Base-by-base conservation (phyloP, 495 filamentous ascomycete genomes). In the Hypoxylon cercidicola region DNA sequence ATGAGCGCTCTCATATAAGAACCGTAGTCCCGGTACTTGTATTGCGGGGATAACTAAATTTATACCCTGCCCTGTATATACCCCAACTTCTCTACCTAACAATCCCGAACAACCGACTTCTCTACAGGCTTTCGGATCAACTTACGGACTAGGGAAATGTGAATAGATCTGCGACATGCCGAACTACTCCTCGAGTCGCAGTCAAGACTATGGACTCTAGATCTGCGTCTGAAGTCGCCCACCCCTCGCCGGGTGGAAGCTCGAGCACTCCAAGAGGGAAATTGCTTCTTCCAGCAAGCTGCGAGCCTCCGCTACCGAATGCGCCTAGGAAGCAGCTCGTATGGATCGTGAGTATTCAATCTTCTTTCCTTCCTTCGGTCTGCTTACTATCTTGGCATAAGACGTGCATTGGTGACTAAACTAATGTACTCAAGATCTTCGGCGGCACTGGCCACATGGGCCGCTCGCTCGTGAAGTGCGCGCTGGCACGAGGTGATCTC, bases 401-500 rank as follows among this genome's bases (percentile, higher is more conserved):
- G 34, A 35, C 2, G 52, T 30, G 11, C 19, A 34, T 57, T 15
- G 8, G 9, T 37, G 21, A 66, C 35, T 54, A 53, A 48, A 30
- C 18, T 1, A 46, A 54, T 21, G 32, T 25, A 10, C 9, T 1
- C 13, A 48, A 93, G 89, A 83, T 99, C 63, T 99, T 97, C 75
- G 95, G 95, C 41, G 93, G 92, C 40, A 97, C 93, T 4, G 95
- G 95, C 51, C 95, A 99, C 70, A 96, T 98, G 81, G 95, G 95
- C 63, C 90, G 93, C 49, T 94, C 90, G 10, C 86, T 99, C 19
- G 91, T 92, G 44, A 92, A 92, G 62, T 87, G 84, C 30, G 90
- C 88, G 16, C 82, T 98, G n/a, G 79, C 86, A 19, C 87, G 92
- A 65, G 88, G 89, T 59, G 95, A 99, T 69, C 83, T 90, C n/a